Percentiles rank a stretch among this genome's conserved stretches.
Evolutionary conservation across 208 protist genomes (phyloP).

Genomic region (Wallacemonas sp.): DNA sequence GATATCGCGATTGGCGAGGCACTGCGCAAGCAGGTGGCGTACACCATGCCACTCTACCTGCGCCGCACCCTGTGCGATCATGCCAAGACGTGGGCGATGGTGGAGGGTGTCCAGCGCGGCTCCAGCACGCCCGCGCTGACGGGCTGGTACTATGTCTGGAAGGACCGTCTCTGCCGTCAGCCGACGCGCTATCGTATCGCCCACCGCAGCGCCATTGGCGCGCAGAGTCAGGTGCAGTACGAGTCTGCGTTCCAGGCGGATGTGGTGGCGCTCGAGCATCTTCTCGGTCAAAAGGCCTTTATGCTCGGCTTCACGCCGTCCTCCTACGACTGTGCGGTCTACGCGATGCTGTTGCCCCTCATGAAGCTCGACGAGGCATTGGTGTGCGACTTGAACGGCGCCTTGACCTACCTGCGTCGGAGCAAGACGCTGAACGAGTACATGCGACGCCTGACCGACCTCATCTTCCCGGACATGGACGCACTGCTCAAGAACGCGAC

Average conservation of each 20-base stretch:
- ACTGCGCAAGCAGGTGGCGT: constrained; percentile 14
- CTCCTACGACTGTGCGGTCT: constrained; percentile 37
- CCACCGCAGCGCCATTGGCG: background rate
- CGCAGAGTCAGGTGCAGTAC: constrained; percentile 17
- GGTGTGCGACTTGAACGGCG: constrained; percentile 9
- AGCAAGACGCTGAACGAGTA: constrained; percentile 26
- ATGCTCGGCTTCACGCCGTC: constrained; percentile 34
- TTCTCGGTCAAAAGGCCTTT: constrained; percentile 23
- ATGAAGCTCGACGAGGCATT: constrained; percentile 18
- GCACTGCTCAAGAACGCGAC: constrained; percentile 15
- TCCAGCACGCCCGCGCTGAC: background rate
- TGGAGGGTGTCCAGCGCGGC: background rate
- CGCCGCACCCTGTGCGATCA: constrained; percentile 21
- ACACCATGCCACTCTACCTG: constrained; percentile 16
- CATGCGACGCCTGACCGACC: constrained; percentile 22
- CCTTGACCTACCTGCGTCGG: constrained; percentile 13
- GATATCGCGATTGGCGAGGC: constrained; percentile 4
- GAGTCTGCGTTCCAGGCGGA: constrained; percentile 22
- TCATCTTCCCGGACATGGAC: constrained; percentile 36
- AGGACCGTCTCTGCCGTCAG: background rate
- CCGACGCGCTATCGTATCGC: background rate
- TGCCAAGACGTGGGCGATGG: background rate
- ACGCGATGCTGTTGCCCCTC: constrained; percentile 30
- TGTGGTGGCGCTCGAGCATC: constrained; percentile 27
- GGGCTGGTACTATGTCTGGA: constrained; percentile 10